Evolutionary conservation across 768 basidiomycete genomes (phyloP), one percentile per base, ranked within the genome.

Genomic region (Collybia sp.): DNA sequence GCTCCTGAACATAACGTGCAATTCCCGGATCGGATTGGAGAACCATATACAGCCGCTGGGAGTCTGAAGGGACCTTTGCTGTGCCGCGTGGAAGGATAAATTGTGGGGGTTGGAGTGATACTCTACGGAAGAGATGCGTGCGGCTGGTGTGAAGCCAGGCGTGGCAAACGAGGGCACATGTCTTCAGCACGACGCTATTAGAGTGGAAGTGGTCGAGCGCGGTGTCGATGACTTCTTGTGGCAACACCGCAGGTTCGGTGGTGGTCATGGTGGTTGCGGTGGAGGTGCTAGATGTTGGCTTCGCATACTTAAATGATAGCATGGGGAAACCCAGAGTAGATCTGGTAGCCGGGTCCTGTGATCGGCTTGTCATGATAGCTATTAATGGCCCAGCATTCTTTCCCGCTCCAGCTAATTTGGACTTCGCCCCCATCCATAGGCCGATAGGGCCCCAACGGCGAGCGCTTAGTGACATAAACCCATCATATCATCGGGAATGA

Each of bases 181-280:
- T 39, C 18, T 50, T 52, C 6, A 64, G 53, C 8, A 54, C 42
- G 5, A 47, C 25, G 12, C 18, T 43, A 42, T 64, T 56, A 31
- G 48, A 51, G 40, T 60, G 57, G 25, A 59, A 52, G 30, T 59
- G 52, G 47, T 58, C 59, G 16, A 63, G 53, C 44, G 59, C 47
- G 36, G 49, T 45, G 49, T 64, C 59, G 39, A 61, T 52, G 30
- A 66, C 53, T 45, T 64, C 64, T 43, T 60, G 63, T 1, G 63
- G 67, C 3, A 66, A 46, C 2, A 20, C 41, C 20, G 30, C 13
- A 15, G 42, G 25, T 13, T 18, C 9, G 49, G 44, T 50, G 18
- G 34, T 30, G 19, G 3, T 3, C 25, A 25, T 25, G 25, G 25
- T 25, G 8, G 25, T 25, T 25, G 25, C 25, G 25, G 25, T 25